Evolutionary conservation across 2,329 filamentous ascomycete species (phyloP).

Genomic region (Fusarium coffeatum): DNA sequence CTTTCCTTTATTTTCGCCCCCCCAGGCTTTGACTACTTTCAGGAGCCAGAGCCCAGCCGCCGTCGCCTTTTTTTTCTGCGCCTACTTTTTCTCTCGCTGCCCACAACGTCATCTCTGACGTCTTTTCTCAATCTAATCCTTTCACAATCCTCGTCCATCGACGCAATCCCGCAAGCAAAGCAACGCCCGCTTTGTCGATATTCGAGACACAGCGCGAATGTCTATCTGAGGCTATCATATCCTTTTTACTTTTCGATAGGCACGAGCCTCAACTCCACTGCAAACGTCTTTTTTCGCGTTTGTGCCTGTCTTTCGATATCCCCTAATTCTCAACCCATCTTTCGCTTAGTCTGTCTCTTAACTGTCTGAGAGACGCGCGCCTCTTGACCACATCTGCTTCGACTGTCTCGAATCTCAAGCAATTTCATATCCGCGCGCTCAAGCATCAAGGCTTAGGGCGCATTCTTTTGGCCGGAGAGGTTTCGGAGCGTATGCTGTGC

Average conservation of each 20-base stretch:
- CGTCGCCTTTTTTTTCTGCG: conserved; percentile 51
- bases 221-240: conserved; percentile 16
- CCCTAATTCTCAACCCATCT: conserved; percentile 29
- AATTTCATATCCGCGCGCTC: conserved; percentile 16
- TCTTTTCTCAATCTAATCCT: conserved; percentile 56
- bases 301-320: conserved; percentile 25
- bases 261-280: conserved; percentile 44
- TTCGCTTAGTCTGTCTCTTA: conserved; percentile 27
- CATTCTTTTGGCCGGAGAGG: conserved; percentile 14
- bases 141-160: conserved; percentile 51
- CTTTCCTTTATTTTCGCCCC: conserved; percentile 38
- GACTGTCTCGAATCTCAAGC: conserved; percentile 28
- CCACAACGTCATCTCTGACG: conserved; percentile 63
- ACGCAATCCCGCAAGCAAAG: conserved; percentile 49
- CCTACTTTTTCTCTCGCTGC: conserved; percentile 51
- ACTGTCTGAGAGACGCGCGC: conserved; percentile 25
- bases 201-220: conserved; percentile 41
- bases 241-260: conserved; percentile 28
- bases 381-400: conserved; percentile 20
- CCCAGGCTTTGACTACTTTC: conserved; percentile 39
- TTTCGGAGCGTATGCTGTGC: conserved; percentile 30
- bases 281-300: conserved; percentile 28
- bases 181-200: conserved; percentile 44
- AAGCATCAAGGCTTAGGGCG: conserved; percentile 8
- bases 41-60: conserved; percentile 49